phyloP scores from a whole-genome alignment of 176 grass and related monocot genomes.

The Triticum urartu region DNA sequence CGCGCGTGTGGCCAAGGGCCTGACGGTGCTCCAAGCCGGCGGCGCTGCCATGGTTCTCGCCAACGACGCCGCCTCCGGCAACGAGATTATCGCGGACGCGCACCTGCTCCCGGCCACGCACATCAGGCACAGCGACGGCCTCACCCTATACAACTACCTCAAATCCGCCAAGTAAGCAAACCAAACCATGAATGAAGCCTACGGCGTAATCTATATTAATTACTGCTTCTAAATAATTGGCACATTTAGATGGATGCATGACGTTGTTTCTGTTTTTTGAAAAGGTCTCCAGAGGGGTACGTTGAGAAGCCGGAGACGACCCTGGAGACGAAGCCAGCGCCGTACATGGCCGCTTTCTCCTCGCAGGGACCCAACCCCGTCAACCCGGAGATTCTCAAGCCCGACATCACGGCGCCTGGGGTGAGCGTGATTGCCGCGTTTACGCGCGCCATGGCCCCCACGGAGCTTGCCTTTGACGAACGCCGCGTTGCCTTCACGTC shows the following conservation, averaged over 20 bases:
- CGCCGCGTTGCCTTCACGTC: constrained; percentile 55
- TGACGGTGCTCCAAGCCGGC: constrained; percentile 54
- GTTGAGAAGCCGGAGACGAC: constrained; percentile 51
- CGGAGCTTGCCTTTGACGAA: constrained; percentile 36
- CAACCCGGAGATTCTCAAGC: constrained; percentile 74
- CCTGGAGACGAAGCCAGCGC: constrained; percentile 58
- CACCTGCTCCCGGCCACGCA: constrained; percentile 73
- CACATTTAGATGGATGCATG: neutral
- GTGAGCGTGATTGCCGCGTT: constrained; percentile 67
- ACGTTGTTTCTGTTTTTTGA: neutral
- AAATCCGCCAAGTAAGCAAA: constrained; percentile 48
- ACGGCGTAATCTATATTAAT: no score
- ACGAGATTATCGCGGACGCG: constrained; percentile 66
- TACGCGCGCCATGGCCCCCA: constrained; percentile 36
- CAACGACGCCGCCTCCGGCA: constrained; percentile 40
- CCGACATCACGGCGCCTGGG: constrained; percentile 71
- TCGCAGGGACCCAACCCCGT: constrained; percentile 66
- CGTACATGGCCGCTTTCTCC: constrained; percentile 81
- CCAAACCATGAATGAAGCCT: neutral
- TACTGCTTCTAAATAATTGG: no score
- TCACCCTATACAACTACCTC: constrained; percentile 45
- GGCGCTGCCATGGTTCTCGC: constrained; percentile 62
- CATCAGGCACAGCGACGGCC: constrained; percentile 51
- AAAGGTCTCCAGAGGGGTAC: constrained; percentile 42
- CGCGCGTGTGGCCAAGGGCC: constrained; percentile 46